A percentile compares a stretch with the other conserved stretches of the same genome.
phyloP scores from a whole-genome alignment of 1,139 yeast genomes.

The Candida sanyaensis region DNA sequence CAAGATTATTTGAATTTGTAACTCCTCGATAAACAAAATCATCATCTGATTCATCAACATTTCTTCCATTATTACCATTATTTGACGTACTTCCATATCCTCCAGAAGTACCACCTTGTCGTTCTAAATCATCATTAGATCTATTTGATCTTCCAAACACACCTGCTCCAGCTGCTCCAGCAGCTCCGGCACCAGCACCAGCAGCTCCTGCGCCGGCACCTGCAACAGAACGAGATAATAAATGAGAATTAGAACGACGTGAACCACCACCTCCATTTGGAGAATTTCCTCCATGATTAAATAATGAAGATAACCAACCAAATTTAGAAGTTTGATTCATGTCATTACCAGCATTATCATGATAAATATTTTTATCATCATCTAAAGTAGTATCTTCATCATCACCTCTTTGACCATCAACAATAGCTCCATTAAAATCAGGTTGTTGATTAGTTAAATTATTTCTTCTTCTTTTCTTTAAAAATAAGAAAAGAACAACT shows the following conservation, averaged over 20 bases:
- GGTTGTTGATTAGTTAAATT: slow-evolving; percentile 46
- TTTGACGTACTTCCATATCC: slow-evolving; percentile 14
- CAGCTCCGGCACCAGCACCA: slow-evolving; percentile 11
- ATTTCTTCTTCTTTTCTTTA: slow-evolving; percentile 32
- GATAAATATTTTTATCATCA: slow-evolving; percentile 15
- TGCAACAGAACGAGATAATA: slow-evolving; percentile 3
- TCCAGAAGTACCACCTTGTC: slow-evolving; percentile 5
- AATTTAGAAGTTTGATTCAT: slow-evolving; percentile 10
- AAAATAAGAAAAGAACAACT: slow-evolving; percentile 38
- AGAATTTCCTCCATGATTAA: slow-evolving; percentile 4
- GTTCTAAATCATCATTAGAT: slow-evolving; percentile 12
- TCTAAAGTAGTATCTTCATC: slow-evolving; percentile 16
- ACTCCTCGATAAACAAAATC: slow-evolving; percentile 50
- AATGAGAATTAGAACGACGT: slow-evolving; percentile 1
- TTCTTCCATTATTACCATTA: slow-evolving; percentile 6
- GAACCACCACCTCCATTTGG: background rate
- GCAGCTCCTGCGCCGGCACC: slow-evolving; percentile 17
- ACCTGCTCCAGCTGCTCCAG: slow-evolving; percentile 13
- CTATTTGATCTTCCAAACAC: slow-evolving; percentile 9
- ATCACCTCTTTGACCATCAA: slow-evolving; percentile 3
- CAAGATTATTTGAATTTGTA: slow-evolving; percentile 46
- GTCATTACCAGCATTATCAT: slow-evolving; percentile 11
- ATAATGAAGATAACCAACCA: slow-evolving; percentile 14
- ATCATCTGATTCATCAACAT: slow-evolving; percentile 21
- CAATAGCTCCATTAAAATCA: slow-evolving; percentile 35